These are phyloP conservation scores for Pulveroboletus sp. DNA, from an alignment of 768 basidiomycete genomes.

Conservation along the genomic window DNA sequence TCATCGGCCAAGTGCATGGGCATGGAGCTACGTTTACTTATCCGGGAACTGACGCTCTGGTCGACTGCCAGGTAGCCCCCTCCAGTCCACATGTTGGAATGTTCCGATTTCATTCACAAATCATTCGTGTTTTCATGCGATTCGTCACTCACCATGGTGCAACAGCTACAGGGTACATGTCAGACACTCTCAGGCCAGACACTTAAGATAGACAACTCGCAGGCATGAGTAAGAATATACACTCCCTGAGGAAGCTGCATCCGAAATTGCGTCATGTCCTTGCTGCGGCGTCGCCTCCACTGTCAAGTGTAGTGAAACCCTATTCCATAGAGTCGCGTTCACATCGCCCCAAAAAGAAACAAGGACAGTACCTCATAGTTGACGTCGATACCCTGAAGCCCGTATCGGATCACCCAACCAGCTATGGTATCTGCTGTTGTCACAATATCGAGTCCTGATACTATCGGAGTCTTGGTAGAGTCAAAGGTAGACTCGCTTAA, in stretches of 20 bases:
- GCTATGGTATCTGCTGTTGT: constrained; percentile 44
- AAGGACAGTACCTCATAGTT: constrained; percentile 43
- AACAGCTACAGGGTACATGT: constrained; percentile 11
- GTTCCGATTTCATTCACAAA: not conserved
- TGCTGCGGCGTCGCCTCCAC: constrained; percentile 38
- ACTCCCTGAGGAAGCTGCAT: constrained; percentile 30
- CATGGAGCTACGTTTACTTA: constrained; percentile 8
- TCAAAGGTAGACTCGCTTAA: constrained; percentile 58
- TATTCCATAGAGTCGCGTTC: constrained; percentile 1
- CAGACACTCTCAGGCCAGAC: not conserved
- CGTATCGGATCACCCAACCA: constrained; percentile 44
- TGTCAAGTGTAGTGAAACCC: constrained; percentile 35
- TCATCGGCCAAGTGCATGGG: not conserved
- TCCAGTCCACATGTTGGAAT: constrained; percentile 15
- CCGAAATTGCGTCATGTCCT: constrained; percentile 35
- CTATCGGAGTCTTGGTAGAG: constrained; percentile 40
- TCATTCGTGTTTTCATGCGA: not conserved
- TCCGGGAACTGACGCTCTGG: constrained; percentile 41
- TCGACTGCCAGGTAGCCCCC: constrained; percentile 41
- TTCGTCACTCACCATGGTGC: constrained; percentile 19
- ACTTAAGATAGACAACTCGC: constrained; percentile 16
- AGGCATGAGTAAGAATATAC: constrained; percentile 36
- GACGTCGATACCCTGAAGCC: constrained; percentile 51
- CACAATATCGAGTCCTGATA: constrained; percentile 37
- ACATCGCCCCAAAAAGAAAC: not conserved